phyloP scores from a whole-genome alignment of 768 basidiomycete genomes.

The Amanita muscaria region DNA sequence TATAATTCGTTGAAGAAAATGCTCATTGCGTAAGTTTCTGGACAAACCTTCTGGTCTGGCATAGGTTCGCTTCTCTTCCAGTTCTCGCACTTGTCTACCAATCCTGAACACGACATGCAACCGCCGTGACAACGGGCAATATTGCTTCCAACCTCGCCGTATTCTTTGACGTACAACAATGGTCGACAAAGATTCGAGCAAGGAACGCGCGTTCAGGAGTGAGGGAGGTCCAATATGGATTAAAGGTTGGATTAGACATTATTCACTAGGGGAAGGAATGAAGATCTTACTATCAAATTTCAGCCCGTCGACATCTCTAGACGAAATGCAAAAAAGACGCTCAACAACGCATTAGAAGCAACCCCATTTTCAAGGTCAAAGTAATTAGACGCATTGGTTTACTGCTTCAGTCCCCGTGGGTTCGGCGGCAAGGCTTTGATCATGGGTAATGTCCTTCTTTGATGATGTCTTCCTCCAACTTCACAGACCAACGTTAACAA shows the following conservation, averaged over 20 bases:
- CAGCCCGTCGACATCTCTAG: conserved; percentile 54
- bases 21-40: no score
- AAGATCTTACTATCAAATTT: conserved; percentile 67
- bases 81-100: conserved; percentile 18
- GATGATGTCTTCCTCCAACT: conserved; percentile 24
- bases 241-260: conserved; percentile 21
- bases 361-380: conserved; percentile 58
- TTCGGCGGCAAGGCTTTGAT: conserved; percentile 2
- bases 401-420: conserved; percentile 9
- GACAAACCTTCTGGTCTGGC: conserved; percentile 10
- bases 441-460: conserved; percentile 14
- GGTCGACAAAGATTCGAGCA: conserved; percentile 73
- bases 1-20: no score
- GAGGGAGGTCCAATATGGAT: conserved; percentile 59
- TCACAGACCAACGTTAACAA: conserved; percentile 28
- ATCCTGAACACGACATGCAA: conserved; percentile 69
- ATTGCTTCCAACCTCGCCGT: conserved; percentile 53
- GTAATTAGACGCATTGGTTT: conserved; percentile 37
- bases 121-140: conserved; percentile 76
- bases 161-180: conserved; percentile 57
- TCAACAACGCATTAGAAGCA: conserved; percentile 67
- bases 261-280: no score
- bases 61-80: conserved; percentile 17
- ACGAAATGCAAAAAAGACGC: conserved; percentile 59
- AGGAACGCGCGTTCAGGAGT: conserved; percentile 76